Conservation (phyloP, 148 eudicot genomes). For the Rhododendron williamsianum region DNA sequence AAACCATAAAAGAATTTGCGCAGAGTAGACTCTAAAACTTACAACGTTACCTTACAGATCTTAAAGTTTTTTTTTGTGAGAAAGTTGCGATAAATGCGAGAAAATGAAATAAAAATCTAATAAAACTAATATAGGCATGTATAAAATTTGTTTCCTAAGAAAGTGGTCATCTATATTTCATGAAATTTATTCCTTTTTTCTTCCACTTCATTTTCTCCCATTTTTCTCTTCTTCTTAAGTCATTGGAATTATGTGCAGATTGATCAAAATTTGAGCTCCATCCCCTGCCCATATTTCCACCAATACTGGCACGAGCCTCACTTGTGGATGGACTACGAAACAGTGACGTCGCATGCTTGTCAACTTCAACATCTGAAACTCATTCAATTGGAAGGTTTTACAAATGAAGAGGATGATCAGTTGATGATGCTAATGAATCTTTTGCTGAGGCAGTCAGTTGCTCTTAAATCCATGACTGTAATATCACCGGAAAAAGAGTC, state of each 20-base stretch:
- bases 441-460: background rate
- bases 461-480: background rate
- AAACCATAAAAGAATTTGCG: too few relatives aligned
- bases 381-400: background rate
- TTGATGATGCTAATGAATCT: slow-evolving; percentile 9
- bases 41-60: too few relatives aligned
- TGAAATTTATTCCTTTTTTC: too few relatives aligned
- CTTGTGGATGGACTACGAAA: background rate
- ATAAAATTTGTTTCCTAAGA: too few relatives aligned
- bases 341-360: background rate
- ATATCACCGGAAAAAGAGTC: background rate
- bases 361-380: background rate
- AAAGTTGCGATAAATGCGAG: too few relatives aligned
- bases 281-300: background rate
- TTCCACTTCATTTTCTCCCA: background rate
- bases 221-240: background rate
- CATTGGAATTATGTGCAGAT: background rate
- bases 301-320: slow-evolving; percentile 13
- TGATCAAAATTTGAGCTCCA: background rate
- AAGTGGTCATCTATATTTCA: too few relatives aligned
- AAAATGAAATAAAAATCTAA: too few relatives aligned
- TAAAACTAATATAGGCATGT: too few relatives aligned
- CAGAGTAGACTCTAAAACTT: too few relatives aligned
- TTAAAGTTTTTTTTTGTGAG: too few relatives aligned
- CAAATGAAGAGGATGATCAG: background rate